phyloP scores from a whole-genome alignment of 2,329 filamentous ascomycete genomes.

The Aspergillus japonicus region DNA sequence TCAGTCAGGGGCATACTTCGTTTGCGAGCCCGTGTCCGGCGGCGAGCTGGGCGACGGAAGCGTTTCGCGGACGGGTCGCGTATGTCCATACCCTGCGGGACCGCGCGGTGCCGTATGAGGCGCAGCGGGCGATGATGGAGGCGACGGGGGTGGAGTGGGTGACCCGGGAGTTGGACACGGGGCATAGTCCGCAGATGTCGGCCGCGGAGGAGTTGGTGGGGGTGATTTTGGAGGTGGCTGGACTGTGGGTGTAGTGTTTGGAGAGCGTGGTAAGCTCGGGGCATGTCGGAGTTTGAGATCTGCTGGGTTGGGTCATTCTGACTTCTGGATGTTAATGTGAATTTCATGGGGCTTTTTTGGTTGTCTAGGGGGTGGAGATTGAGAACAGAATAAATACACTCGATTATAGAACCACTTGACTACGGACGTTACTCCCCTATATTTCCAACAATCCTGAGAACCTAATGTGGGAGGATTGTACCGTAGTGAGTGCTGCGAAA shows the following conservation, averaged over 20 bases:
- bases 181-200: conserved; percentile 7
- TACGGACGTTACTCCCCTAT: too few relatives aligned
- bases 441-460: too few relatives aligned
- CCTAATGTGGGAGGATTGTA: too few relatives aligned
- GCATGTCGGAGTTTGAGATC: too few relatives aligned
- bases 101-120: conserved; percentile 2
- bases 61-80: not conserved
- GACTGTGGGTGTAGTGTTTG: not conserved
- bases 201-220: not conserved
- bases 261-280: too few relatives aligned
- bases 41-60: not conserved
- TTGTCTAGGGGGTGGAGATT: too few relatives aligned
- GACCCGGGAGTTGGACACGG: not conserved
- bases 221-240: not conserved
- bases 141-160: not conserved
- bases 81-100: conserved; percentile 1
- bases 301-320: too few relatives aligned
- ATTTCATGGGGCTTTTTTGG: too few relatives aligned
- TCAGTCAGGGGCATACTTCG: not conserved
- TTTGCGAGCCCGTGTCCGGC: not conserved
- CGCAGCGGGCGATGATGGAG: conserved; percentile 3
- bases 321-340: too few relatives aligned
- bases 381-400: too few relatives aligned
- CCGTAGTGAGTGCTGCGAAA: too few relatives aligned
- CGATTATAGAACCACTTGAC: too few relatives aligned